Evolutionary conservation across 2,329 filamentous ascomycete species (phyloP), one percentile per base, ranked within the genome.

Genomic region (Pseudogymnoascus sp.): DNA sequence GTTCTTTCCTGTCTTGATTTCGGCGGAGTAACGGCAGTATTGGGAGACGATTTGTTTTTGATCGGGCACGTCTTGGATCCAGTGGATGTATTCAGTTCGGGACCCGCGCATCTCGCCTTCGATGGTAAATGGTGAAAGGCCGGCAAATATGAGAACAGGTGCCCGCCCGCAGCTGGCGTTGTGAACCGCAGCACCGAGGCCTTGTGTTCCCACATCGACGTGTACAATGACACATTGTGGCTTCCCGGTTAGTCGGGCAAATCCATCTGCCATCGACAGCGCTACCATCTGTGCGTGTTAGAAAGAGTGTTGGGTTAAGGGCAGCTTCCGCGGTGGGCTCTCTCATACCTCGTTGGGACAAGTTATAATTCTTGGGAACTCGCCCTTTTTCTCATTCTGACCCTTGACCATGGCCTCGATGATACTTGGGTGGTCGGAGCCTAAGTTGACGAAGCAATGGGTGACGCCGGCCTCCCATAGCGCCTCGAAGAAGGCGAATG

Each of bases 161-260:
- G 84, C 86, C 63, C 88, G 82, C 2, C 88, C 88, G 67, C 84
- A 84, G 1, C 83, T 86, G 4, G 88, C 88, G 69, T 91, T 91
- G 74, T 91, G 88, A 0, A 91, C 80, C 0, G 88, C 88, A 18
- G 87, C 84, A n/a, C 81, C 87, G 2, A 91, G 80, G 14, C 86
- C 88, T 74, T 90, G 88, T 0, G 88, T 91, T n/a, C 88, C 88
- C 7, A 91, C 88, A 68, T 91, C 88, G 65, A 91, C 88, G 67
- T 89, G 87, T 1, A 90, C 83, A 64, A 91, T 84, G 5, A 91
- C 88, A 65, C 83, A 86, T 76, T 91, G 88, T 0, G 87, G 86
- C 65, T 85, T 82, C 56, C 84, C 82, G 1, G 86, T 87, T 7
- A 88, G 74, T 40, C 86, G 82, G 49, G 88, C 88, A 70, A 88